A percentile compares a stretch with the other conserved stretches of the same genome.
Conservation (phyloP, 192 early-diverging fungal genomes). For the Entomortierella lignicola region DNA sequence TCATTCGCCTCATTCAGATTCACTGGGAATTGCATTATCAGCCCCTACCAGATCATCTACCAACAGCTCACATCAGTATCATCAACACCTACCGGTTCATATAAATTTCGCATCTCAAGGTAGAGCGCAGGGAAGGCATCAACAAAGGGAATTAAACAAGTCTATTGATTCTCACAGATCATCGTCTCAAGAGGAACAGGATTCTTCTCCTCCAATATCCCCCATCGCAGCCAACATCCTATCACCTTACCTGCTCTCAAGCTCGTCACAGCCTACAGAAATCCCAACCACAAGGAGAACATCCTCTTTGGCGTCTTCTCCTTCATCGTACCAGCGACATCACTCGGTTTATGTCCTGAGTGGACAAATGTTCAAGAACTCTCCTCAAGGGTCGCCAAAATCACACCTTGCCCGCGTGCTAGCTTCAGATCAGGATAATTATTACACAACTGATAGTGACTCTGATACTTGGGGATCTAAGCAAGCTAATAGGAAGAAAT, state of each 20-base stretch:
- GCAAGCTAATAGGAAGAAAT: constrained; percentile 20
- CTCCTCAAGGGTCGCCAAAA: constrained; percentile 47
- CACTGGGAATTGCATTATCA: constrained; percentile 15
- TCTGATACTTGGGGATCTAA: constrained; percentile 44
- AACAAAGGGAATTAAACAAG: constrained; percentile 29
- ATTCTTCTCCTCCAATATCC: constrained; percentile 42
- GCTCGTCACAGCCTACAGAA: constrained; percentile 30
- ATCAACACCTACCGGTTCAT: constrained; percentile 13
- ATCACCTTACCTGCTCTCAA: constrained; percentile 25
- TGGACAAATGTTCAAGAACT: constrained; percentile 53
- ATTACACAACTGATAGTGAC: constrained; percentile 49
- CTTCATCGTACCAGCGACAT: constrained; percentile 49
- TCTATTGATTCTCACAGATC: constrained; percentile 45
- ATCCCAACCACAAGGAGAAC: constrained; percentile 30
- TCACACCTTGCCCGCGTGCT: constrained; percentile 37
- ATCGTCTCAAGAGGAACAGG: constrained; percentile 40
- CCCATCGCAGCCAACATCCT: constrained; percentile 33
- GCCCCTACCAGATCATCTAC: constrained; percentile 31
- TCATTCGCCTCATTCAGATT: constrained; percentile 15
- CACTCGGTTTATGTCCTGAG: constrained; percentile 49
- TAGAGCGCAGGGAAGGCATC: constrained; percentile 15
- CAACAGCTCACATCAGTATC: constrained; percentile 17
- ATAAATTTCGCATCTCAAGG: constrained; percentile 9
- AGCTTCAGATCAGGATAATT: constrained; percentile 45
- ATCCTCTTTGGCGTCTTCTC: constrained; percentile 47